Percentiles rank a stretch among this genome's conserved stretches.
These are phyloP conservation scores for Lippia alba DNA, from an alignment of 305 asterid genomes.

Conservation along the genomic window DNA sequence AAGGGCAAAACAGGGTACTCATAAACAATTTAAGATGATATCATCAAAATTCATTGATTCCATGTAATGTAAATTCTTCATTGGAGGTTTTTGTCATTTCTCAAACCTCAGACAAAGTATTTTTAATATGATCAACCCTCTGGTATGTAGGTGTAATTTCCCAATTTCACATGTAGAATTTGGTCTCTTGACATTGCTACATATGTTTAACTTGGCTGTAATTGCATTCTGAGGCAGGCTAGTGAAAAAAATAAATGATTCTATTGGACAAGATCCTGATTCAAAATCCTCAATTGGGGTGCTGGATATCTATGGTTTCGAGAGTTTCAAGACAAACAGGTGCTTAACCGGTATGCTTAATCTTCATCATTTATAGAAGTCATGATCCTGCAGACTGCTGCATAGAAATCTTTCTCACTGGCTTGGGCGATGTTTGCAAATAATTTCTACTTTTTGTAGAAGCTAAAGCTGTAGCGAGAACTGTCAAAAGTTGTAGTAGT, in stretches of 20 bases:
- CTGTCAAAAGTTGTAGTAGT: too few relatives aligned
- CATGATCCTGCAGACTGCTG: slow-evolving; percentile 40
- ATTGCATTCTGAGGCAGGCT: slow-evolving; percentile 55
- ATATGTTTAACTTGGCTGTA: slow-evolving; percentile 11
- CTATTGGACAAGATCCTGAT: slow-evolving; percentile 88
- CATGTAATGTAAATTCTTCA: too few relatives aligned
- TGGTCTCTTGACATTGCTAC: not conserved
- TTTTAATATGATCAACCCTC: too few relatives aligned
- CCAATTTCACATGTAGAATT: not conserved
- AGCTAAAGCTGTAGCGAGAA: too few relatives aligned
- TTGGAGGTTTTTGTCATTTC: too few relatives aligned
- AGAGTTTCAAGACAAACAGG: slow-evolving; percentile 99
- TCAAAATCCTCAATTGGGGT: slow-evolving; percentile 79
- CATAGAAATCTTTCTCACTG: slow-evolving; percentile 29
- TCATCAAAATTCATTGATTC: too few relatives aligned
- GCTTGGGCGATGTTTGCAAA: slow-evolving; percentile 9
- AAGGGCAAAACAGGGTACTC: too few relatives aligned
- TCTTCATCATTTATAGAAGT: slow-evolving; percentile 52
- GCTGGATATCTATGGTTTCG: slow-evolving; percentile 92
- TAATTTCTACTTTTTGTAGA: too few relatives aligned
- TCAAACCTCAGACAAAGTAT: too few relatives aligned
- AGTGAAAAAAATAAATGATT: slow-evolving; percentile 73
- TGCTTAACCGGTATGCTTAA: slow-evolving; percentile 96
- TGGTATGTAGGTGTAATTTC: too few relatives aligned
- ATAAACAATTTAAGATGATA: too few relatives aligned